A percentile compares a stretch with the other conserved stretches of the same genome.
phyloP scores from a whole-genome alignment of 2,329 filamentous ascomycete genomes.

The Ophiostoma triangulosporum region DNA sequence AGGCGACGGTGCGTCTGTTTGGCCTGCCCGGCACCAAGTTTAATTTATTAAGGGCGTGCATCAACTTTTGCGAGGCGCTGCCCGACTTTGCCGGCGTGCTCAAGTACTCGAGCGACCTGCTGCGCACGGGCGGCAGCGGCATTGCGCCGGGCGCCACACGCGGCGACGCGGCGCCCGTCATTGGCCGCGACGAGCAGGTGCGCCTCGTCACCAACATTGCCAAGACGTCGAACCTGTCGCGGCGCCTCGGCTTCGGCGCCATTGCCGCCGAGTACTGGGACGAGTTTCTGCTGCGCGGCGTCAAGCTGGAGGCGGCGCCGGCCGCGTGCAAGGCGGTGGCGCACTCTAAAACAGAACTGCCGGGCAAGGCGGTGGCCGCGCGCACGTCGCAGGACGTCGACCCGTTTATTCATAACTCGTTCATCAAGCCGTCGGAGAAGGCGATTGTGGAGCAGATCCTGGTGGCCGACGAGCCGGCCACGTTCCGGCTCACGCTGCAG shows the following conservation, averaged over 20 bases:
- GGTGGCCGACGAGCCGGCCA: constrained; percentile 64
- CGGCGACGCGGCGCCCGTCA: constrained; percentile 54
- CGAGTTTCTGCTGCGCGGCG: constrained; percentile 73
- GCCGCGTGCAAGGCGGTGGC: constrained; percentile 49
- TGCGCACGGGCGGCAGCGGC: constrained; percentile 70
- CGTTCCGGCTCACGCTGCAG: constrained; percentile 73
- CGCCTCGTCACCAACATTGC: constrained; percentile 75
- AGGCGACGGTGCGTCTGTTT: constrained; percentile 49
- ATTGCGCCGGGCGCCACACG: constrained; percentile 58
- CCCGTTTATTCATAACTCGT: constrained; percentile 93
- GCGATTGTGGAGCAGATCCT: constrained; percentile 52
- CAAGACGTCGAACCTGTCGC: constrained; percentile 66
- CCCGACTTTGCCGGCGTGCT: constrained; percentile 88
- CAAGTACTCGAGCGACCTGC: constrained; percentile 68
- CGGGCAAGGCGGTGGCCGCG: constrained; percentile 26
- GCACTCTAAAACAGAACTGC: constrained; percentile 44
- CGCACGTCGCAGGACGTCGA: constrained; percentile 51
- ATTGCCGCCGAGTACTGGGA: constrained; percentile 89
- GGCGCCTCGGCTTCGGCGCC: constrained; percentile 55
- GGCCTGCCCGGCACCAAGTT: constrained; percentile 72
- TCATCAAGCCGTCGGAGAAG: constrained; percentile 54
- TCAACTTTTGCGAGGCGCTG: constrained; percentile 85
- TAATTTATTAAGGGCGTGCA: constrained; percentile 76
- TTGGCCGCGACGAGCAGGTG: constrained; percentile 72
- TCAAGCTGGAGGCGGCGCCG: constrained; percentile 54